A percentile compares a stretch with the other conserved stretches of the same genome.
Evolutionary conservation across 805 yeast genomes (phyloP).

Genomic region (Vanderwaltozyma tropicalis): DNA sequence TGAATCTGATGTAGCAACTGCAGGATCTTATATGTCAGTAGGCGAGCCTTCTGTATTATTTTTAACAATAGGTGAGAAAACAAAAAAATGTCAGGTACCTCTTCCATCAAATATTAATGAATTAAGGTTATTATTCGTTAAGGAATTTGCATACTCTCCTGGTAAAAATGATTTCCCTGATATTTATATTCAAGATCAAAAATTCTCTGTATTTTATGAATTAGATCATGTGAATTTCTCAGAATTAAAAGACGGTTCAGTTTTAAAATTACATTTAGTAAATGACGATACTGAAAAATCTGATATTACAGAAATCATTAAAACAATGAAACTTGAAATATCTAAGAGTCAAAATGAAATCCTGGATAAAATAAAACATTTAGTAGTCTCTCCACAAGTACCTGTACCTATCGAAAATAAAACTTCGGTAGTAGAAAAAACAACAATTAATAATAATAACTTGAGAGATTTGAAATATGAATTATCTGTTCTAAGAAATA

Average conservation of each 20-base stretch:
- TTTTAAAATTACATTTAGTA: constrained; percentile 34
- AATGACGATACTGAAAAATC: neutral
- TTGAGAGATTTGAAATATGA: constrained; percentile 45
- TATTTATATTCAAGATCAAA: constrained; percentile 57
- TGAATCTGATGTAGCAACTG: neutral
- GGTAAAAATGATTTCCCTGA: constrained; percentile 65
- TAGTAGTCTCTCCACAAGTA: constrained; percentile 1
- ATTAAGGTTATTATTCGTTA: constrained; percentile 65
- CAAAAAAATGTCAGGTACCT: constrained; percentile 39
- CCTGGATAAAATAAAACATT: constrained; percentile 5
- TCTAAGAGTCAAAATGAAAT: constrained; percentile 8
- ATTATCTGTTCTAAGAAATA: constrained; percentile 46
- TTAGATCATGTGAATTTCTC: constrained; percentile 56
- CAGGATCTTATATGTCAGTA: neutral
- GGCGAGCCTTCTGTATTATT: constrained; percentile 28
- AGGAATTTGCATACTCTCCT: constrained; percentile 78
- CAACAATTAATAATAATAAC: no score
- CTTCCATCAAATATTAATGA: constrained; percentile 32
- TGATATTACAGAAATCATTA: constrained; percentile 3
- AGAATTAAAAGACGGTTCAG: constrained; percentile 49
- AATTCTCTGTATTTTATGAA: constrained; percentile 58
- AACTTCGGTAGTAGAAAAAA: neutral
- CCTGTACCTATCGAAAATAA: neutral
- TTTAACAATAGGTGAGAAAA: constrained; percentile 40
- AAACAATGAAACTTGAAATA: constrained; percentile 10